These are phyloP conservation scores for Alternaria panax DNA, from an alignment of 2,329 filamentous ascomycete species.

Conservation along the genomic window DNA sequence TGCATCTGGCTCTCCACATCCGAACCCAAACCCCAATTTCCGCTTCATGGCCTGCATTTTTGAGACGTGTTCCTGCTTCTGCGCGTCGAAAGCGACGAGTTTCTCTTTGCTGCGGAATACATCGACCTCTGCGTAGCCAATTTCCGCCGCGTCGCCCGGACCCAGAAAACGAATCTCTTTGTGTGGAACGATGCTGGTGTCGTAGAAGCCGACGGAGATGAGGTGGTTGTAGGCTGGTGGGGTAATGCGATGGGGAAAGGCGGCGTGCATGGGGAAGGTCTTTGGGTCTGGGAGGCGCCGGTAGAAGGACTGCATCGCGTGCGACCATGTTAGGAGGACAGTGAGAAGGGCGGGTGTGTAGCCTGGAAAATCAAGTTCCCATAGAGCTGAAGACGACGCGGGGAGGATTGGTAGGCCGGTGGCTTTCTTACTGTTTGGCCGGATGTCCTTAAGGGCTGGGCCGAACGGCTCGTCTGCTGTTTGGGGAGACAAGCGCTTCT, in stretches of 20 bases:
- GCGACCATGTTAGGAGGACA: slow-evolving; percentile 30
- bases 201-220: slow-evolving; percentile 31
- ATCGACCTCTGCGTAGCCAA: slow-evolving; percentile 35
- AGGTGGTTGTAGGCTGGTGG: slow-evolving; percentile 21
- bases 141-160: slow-evolving; percentile 20
- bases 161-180: slow-evolving; percentile 31
- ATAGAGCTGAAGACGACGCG: slow-evolving; percentile 4
- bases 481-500: slow-evolving; percentile 14
- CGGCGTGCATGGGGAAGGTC: slow-evolving; percentile 22
- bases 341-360: slow-evolving; percentile 24
- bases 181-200: slow-evolving; percentile 23
- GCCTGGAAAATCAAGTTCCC: slow-evolving; percentile 22
- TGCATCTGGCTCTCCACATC: neutral
- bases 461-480: neutral
- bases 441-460: slow-evolving; percentile 6
- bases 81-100: neutral
- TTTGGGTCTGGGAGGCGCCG: slow-evolving; percentile 10
- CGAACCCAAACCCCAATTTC: neutral
- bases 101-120: slow-evolving; percentile 19
- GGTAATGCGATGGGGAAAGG: slow-evolving; percentile 24
- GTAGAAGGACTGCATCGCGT: slow-evolving; percentile 21
- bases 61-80: neutral
- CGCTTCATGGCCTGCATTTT: neutral
- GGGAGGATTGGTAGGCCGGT: slow-evolving; percentile 18
- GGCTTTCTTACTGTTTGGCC: neutral